A percentile compares a stretch with the other conserved stretches of the same genome.
Evolutionary conservation across 164 flowering plant species (phyloP).

Genomic region (Magnolia sinica): DNA sequence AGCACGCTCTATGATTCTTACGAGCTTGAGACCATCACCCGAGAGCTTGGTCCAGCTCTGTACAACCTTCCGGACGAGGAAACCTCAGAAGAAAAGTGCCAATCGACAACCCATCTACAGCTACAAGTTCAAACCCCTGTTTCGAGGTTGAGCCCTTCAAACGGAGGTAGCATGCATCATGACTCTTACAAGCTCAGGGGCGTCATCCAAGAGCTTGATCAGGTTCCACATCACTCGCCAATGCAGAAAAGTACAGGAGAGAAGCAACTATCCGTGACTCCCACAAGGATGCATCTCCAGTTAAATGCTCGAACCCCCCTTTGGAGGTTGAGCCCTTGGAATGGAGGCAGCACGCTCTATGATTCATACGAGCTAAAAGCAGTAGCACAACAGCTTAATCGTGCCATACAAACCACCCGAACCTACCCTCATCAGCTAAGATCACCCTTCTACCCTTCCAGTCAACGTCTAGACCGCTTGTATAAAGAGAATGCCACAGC

Average conservation of each 20-base stretch:
- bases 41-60: not conserved
- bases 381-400: constrained; percentile 43
- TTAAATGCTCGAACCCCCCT: constrained; percentile 23
- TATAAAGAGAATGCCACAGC: constrained; percentile 21
- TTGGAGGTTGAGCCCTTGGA: constrained; percentile 34
- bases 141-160: not conserved
- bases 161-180: not conserved
- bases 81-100: not conserved
- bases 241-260: not conserved
- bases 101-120: not conserved
- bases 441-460: constrained; percentile 24
- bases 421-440: constrained; percentile 11
- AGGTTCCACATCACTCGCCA: not conserved
- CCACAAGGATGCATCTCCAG: constrained; percentile 9
- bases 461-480: constrained; percentile 8
- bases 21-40: not conserved
- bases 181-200: not conserved
- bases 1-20: not conserved
- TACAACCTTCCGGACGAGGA: not conserved
- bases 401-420: constrained; percentile 26
- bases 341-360: constrained; percentile 40
- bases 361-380: constrained; percentile 52
- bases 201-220: not conserved
- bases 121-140: not conserved
- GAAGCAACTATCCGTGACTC: not conserved